Evolutionary conservation across 345 rosid species (phyloP).

Genomic region (Chamaenerion angustifolium): DNA sequence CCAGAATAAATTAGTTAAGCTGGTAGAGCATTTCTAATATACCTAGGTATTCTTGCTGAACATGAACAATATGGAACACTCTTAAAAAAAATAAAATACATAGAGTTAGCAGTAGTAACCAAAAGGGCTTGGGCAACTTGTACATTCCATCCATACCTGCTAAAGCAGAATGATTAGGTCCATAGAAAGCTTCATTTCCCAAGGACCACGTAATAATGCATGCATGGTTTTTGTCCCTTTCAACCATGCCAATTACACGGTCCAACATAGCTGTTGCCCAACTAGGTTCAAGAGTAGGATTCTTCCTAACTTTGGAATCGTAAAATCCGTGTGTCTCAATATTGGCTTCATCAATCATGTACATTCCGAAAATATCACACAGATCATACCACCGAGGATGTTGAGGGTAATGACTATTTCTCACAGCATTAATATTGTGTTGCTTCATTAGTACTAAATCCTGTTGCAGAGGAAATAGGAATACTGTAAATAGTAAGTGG

Average conservation of each 20-base stretch:
- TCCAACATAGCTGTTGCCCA: constrained; percentile 96
- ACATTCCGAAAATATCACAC: constrained; percentile 91
- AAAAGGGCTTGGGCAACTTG: no score
- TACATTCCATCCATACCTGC: constrained; percentile 39
- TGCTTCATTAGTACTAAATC: constrained; percentile 93
- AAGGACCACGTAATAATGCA: constrained; percentile 91
- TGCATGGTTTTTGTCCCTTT: constrained; percentile 91
- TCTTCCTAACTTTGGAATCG: constrained; percentile 66
- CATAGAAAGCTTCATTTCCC: constrained; percentile 90
- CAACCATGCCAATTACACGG: constrained; percentile 95
- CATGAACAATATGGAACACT: no score
- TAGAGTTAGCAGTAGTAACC: no score
- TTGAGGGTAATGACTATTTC: constrained; percentile 98
- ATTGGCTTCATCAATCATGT: constrained; percentile 99
- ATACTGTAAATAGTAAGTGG: neutral
- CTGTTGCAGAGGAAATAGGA: constrained; percentile 25
- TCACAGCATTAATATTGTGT: constrained; percentile 83
- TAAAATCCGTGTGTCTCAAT: constrained; percentile 95
- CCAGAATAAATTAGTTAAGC: no score
- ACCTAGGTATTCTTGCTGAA: no score
- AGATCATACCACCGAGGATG: constrained; percentile 97
- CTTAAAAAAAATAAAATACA: no score
- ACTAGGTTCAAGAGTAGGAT: constrained; percentile 70
- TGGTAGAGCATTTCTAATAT: no score
- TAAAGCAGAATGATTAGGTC: constrained; percentile 93